A percentile compares a stretch with the other conserved stretches of the same genome.
Conservation (phyloP, 306 rosid genomes). For the Canavalia ensiformis region DNA sequence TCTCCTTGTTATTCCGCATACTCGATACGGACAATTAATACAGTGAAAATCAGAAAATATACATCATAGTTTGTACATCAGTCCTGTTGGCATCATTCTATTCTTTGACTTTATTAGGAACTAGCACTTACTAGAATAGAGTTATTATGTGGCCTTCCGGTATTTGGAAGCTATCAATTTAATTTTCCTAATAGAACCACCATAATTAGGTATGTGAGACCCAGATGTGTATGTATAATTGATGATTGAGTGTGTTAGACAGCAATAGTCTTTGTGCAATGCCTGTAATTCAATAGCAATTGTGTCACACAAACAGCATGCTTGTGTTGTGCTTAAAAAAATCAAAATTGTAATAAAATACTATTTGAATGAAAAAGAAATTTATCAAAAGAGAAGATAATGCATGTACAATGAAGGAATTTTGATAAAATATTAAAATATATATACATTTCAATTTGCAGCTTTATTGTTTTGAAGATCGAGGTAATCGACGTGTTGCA, state of each 20-base stretch:
- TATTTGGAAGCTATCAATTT: slow-evolving; percentile 26
- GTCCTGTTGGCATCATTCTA: slow-evolving; percentile 14
- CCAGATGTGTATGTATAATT: background rate
- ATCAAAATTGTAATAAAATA: background rate
- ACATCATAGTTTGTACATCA: background rate
- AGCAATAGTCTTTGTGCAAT: slow-evolving; percentile 19
- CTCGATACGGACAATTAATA: slow-evolving; percentile 22
- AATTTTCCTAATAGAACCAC: background rate
- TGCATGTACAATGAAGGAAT: background rate
- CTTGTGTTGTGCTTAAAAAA: slow-evolving; percentile 22
- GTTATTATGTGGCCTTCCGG: slow-evolving; percentile 20
- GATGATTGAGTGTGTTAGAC: slow-evolving; percentile 6
- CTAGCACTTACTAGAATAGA: slow-evolving; percentile 34
- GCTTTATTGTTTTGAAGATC: slow-evolving; percentile 98
- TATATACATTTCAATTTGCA: slow-evolving; percentile 53
- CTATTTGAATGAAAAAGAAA: background rate
- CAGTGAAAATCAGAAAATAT: slow-evolving; percentile 19
- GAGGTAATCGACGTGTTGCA: slow-evolving; percentile 96
- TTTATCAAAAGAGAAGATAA: slow-evolving; percentile 27
- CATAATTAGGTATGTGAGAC: slow-evolving; percentile 15
- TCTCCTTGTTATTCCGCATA: slow-evolving; percentile 27
- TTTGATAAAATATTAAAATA: slow-evolving; percentile 17
- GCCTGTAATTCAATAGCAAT: slow-evolving; percentile 2
- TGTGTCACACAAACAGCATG: slow-evolving; percentile 34
- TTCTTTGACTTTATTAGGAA: slow-evolving; percentile 27